Percentiles rank a stretch among this genome's conserved stretches.
phyloP scores from a whole-genome alignment of 495 filamentous ascomycete genomes.

The Hypoxylon intermedium region DNA sequence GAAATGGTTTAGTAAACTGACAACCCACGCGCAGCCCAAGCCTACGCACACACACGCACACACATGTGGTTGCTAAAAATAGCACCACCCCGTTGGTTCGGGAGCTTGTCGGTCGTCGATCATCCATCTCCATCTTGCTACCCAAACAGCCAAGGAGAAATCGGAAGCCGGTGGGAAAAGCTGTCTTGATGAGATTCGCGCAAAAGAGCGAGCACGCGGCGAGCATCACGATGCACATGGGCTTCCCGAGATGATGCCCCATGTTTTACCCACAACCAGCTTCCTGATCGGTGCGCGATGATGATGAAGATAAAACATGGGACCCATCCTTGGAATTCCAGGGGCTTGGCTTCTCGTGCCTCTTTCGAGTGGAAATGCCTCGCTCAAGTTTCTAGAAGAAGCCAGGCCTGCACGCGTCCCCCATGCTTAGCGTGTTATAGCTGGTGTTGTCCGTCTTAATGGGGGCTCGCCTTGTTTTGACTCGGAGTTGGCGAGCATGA shows the following conservation, averaged over 20 bases:
- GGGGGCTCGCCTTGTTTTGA: not conserved
- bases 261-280: conserved; percentile 23
- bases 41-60: not conserved
- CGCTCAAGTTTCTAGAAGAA: conserved; percentile 28
- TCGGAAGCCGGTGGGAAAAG: conserved; percentile 25
- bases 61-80: conserved; percentile 36
- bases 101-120: conserved; percentile 30
- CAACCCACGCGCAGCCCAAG: conserved; percentile 7
- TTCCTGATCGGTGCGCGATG: conserved; percentile 24
- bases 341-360: conserved; percentile 25
- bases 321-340: conserved; percentile 18
- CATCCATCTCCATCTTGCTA: too few species aligned
- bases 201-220: conserved; percentile 2
- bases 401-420: conserved; percentile 9
- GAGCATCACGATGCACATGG: not conserved
- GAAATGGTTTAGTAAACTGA: not conserved
- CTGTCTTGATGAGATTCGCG: conserved; percentile 15
- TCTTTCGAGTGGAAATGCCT: conserved; percentile 22
- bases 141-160: conserved; percentile 34
- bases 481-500: not conserved
- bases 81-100: conserved; percentile 32
- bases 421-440: not conserved
- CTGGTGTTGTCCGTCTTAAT: not conserved
- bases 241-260: not conserved
- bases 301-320: conserved; percentile 20